These are phyloP conservation scores for Hericium coralloides DNA, from an alignment of 768 basidiomycete genomes.

Conservation along the genomic window DNA sequence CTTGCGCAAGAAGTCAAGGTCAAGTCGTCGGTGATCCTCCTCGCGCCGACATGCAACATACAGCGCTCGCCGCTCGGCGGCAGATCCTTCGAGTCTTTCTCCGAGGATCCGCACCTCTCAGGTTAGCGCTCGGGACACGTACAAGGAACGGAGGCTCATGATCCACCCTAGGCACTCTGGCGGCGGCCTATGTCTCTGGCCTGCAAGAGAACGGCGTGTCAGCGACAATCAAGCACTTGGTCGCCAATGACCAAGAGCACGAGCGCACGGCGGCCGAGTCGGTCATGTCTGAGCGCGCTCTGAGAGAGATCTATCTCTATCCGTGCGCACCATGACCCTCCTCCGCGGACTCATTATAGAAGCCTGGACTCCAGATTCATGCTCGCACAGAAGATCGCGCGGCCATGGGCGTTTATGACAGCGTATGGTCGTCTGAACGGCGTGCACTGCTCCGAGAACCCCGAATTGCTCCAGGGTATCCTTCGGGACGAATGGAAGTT, in stretches of 20 bases:
- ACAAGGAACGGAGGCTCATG: background rate
- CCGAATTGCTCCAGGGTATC: conserved; percentile 30
- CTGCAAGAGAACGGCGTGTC: conserved; percentile 58
- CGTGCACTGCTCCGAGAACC: conserved; percentile 35
- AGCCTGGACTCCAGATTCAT: conserved; percentile 38
- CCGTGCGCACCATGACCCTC: conserved; percentile 34
- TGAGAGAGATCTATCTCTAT: conserved; percentile 66
- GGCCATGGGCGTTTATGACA: conserved; percentile 62
- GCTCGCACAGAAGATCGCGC: conserved; percentile 54
- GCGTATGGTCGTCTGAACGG: conserved; percentile 41
- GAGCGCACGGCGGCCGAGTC: conserved; percentile 59
- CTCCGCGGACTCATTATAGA: conserved; percentile 1
- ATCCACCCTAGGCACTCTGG: conserved; percentile 37
- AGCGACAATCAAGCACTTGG: conserved; percentile 69
- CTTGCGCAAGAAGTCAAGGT: conserved; percentile 58
- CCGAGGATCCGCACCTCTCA: conserved; percentile 61
- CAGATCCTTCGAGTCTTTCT: conserved; percentile 62
- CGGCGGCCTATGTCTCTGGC: conserved; percentile 61
- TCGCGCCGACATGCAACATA: conserved; percentile 73
- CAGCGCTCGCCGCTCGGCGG: conserved; percentile 56
- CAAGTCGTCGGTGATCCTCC: conserved; percentile 53
- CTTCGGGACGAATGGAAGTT: conserved; percentile 43
- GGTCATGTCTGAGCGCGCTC: conserved; percentile 52
- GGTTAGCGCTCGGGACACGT: conserved; percentile 25
- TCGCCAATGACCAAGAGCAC: conserved; percentile 67